Evolutionary conservation across 306 rosid species (phyloP), one percentile per base, ranked within the genome.

Genomic region (Astragalus glycyphyllos): DNA sequence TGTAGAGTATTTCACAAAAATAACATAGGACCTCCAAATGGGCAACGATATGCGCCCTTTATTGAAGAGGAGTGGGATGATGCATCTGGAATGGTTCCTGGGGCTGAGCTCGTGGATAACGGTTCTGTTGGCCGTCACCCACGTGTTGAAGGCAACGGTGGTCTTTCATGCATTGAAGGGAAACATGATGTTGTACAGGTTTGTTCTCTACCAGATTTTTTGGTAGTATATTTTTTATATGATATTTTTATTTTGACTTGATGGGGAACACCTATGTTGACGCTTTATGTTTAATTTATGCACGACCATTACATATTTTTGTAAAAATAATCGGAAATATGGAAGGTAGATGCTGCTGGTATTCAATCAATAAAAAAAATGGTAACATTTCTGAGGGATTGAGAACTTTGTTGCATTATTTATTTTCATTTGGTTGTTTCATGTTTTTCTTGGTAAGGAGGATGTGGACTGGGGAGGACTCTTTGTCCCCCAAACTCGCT

Each of bases 1-100:
- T 91, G 97, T 88, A 87, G 99, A 85, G 97, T 95, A 29, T 95
- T 95, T 86, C 99, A 91, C 87, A 95, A 91, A 84, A 95, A 90
- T 84, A 95, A 95, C 84, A 91, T 94, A 45, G 97, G 99, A 53
- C 99, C 99, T 53, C 99, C 99, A 0, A 94, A 88, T 78, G 97
- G 99, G 76, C 97, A 94, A 71, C 91, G 99, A 0, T 94, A 94
- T 87, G 99, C 99, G 0, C 97, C 99, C 76, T 95, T 95, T 76
- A 37, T 95, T 55, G 99, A 95, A 83, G 96, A 91, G 79, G 99
- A 95, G 71, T 95, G 99, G 99, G 97, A 95, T 37, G 96, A 91
- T 47, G 74, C 77, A 34, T 63, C 81, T 1, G 82, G 82, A 48
- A 62, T 89, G 79, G 68, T 94, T 77, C 96, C 91, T 6, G 90